Evolutionary conservation across 2,329 filamentous ascomycete genomes (phyloP), one percentile per base, ranked within the genome.

Genomic region (Aspergillus sp.): DNA sequence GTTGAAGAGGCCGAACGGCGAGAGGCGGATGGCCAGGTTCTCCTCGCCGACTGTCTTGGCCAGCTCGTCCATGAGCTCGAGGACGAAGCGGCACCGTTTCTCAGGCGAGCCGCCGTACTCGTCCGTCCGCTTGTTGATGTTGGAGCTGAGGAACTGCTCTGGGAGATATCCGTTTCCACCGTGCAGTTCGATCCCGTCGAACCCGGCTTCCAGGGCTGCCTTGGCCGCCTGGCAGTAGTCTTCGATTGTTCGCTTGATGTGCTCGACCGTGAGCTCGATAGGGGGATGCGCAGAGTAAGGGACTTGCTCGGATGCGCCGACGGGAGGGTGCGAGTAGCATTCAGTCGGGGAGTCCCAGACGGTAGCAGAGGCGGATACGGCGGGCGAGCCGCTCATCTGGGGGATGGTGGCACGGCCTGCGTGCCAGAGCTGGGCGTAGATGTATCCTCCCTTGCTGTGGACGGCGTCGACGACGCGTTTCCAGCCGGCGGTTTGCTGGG

Each of bases 171-270:
- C 81, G 58, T 83, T 82, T 4, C 69, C 78, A 2, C 68, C 71
- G 59, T 83, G 80, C 13, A 83, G 67, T 60, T 83, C 80, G 2
- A 83, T 76, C 1, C 80, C 80, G 58, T 83, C 80, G 44, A 83
- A 86, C 0, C 83, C 83, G 52, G 77, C 79, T 46, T 81, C 78
- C 24, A 87, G 76, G 0, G 84, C 84, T 64, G 69, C 80, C 60
- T 72, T 71, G 2, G 80, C 79, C 1, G 79, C 78, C 3, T 61
- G 57, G 54, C 74, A 78, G 62, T 78, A 82, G 61, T 80, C 78
- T 0, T 64, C 60, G 33, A 80, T 77, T 3, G 76, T 78, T 34
- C 66, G 61, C 55, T 75, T 68, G 61, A 82, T 80, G 54, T 80
- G 79, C 1, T 75, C 73, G 22, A 77, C 70, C 0, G 76, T 79